Evolutionary conservation across 495 filamentous ascomycete species (phyloP).

Genomic region (Copromyces sp.): DNA sequence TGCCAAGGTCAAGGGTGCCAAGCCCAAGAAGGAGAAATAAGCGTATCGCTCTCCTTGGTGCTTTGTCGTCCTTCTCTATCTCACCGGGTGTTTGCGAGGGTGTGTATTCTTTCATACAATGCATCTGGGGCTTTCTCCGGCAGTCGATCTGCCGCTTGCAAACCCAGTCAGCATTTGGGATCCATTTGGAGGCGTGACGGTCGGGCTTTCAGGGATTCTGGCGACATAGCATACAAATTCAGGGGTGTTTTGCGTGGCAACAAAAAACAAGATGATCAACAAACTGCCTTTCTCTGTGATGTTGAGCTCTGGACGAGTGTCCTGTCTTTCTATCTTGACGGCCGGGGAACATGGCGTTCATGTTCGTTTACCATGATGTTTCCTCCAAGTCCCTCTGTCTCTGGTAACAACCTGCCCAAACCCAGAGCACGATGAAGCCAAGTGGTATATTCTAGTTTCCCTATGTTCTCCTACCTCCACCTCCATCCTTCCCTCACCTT

Average conservation of each 20-base stretch:
- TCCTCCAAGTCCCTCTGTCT: too few relatives aligned
- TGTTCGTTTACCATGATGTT: too few relatives aligned
- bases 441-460: too few relatives aligned
- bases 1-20: slow-evolving; percentile 78
- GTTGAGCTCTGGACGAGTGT: not conserved
- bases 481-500: not conserved
- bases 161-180: slow-evolving; percentile 13
- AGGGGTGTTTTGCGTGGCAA: slow-evolving; percentile 14
- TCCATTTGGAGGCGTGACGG: slow-evolving; percentile 25
- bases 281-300: not conserved
- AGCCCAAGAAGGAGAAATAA: slow-evolving; percentile 67
- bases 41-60: slow-evolving; percentile 15
- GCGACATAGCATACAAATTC: slow-evolving; percentile 29
- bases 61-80: slow-evolving; percentile 19
- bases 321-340: not conserved
- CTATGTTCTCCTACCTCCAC: too few relatives aligned
- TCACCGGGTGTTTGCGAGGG: slow-evolving; percentile 16
- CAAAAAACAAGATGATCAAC: not conserved
- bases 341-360: too few relatives aligned
- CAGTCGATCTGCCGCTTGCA: slow-evolving; percentile 12
- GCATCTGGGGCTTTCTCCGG: slow-evolving; percentile 16
- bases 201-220: slow-evolving; percentile 21
- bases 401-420: too few relatives aligned
- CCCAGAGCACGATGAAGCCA: too few relatives aligned
- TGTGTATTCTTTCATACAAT: slow-evolving; percentile 24